Base-by-base conservation (phyloP, 257 asterid species). In the Craterostigma plantagineum region DNA sequence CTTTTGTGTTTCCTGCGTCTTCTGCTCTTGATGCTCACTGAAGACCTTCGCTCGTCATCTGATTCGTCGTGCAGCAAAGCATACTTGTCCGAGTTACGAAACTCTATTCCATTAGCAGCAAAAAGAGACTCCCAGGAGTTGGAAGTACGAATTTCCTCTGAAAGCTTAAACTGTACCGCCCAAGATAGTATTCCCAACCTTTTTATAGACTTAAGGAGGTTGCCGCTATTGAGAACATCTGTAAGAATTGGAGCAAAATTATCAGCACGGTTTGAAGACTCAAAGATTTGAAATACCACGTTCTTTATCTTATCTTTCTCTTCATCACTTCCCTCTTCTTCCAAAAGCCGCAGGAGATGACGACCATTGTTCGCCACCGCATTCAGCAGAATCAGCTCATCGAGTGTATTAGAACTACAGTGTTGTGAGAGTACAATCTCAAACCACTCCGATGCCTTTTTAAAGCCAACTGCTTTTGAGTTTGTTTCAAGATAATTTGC, bases 121-220 rank as follows among this genome's bases (percentile, higher is more conserved):
- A 79, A 82, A 33, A 82, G 58, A 44, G 72, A 69, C 60, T 82
- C 98, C 98, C 98, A 87, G n/a, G 78, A 73, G 49, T 70, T 70
- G 8, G 81, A 56, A 45, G 67, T 59, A 50, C 14, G 63, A 54
- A 61, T 56, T 43, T 69, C 86, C 63, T 74, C 91, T 0, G 76
- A 68, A 46, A 87, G 68, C 61, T 63, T 66, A 54, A 58, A 74
- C 54, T 64, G 68, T 46, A 79, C 52, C 35, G 72, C 91, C 92
- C 94, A 78, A 49, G 92, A 69, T 64, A 71, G 81, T 66, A 78
- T 38, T 12, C 84, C 83, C 62, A 82, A 46, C 63, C 52, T 61
- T 59, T 66, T 76, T 35, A 82, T 45, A 50, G 56, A 50, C 58
- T 66, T 76, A 15, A 70, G 50, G 34, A 66, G 67, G 45, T 57